phyloP scores from a whole-genome alignment of 805 yeast species.

The Ogataea angusta region DNA sequence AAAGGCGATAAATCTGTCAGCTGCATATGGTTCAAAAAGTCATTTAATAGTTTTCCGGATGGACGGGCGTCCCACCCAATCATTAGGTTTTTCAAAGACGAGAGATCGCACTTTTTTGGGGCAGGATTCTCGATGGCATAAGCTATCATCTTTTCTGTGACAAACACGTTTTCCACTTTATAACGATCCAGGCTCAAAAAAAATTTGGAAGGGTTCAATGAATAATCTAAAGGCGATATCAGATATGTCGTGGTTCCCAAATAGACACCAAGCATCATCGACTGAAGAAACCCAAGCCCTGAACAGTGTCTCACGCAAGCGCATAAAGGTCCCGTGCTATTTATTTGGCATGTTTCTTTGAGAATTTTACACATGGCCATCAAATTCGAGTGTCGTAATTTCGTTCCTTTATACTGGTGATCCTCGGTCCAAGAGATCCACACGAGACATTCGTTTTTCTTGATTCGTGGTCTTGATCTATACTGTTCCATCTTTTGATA shows the following conservation, averaged over 20 bases:
- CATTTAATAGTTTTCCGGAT: slow-evolving; percentile 52
- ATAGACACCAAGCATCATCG: slow-evolving; percentile 80
- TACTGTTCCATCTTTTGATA: slow-evolving; percentile 41
- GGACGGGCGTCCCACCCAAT: slow-evolving; percentile 77
- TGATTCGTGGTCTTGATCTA: slow-evolving; percentile 28
- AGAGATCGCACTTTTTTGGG: slow-evolving; percentile 59
- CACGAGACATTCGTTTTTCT: slow-evolving; percentile 43
- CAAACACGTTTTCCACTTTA: slow-evolving; percentile 80
- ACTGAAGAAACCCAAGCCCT: slow-evolving; percentile 86
- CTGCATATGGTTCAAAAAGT: slow-evolving; percentile 59
- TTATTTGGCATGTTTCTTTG: slow-evolving; percentile 87
- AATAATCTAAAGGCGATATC: slow-evolving; percentile 74
- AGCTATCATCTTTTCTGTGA: slow-evolving; percentile 78
- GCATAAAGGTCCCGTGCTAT: slow-evolving; percentile 65
- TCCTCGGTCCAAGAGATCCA: slow-evolving; percentile 75
- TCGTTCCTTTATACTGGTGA: slow-evolving; percentile 58
- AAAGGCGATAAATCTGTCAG: slow-evolving; percentile 62
- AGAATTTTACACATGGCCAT: slow-evolving; percentile 80
- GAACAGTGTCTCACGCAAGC: slow-evolving; percentile 83
- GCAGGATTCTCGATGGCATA: slow-evolving; percentile 52
- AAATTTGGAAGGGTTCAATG: slow-evolving; percentile 68
- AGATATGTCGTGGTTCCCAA: slow-evolving; percentile 83
- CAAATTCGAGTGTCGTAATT: slow-evolving; percentile 57
- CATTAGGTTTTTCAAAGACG: slow-evolving; percentile 76
- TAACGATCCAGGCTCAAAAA: slow-evolving; percentile 68